Evolutionary conservation across 2,329 filamentous ascomycete species (phyloP).

Genomic region (Beauveria caledonica): DNA sequence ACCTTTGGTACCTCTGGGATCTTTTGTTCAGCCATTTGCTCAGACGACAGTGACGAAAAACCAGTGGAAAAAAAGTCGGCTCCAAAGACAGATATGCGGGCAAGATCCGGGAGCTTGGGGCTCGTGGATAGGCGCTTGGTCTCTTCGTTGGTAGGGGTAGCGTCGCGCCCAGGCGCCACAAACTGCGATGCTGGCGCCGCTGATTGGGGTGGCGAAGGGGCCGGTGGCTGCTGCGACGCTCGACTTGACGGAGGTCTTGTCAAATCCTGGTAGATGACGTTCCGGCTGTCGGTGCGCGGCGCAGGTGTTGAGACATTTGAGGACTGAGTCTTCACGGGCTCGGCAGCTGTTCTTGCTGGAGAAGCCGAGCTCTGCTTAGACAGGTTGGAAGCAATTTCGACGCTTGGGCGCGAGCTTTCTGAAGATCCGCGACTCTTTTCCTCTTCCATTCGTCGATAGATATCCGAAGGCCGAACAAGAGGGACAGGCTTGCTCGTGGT

Average conservation of each 20-base stretch:
- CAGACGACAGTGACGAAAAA: conserved; percentile 12
- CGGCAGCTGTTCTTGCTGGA: conserved; percentile 12
- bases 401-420: conserved; percentile 48
- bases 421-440: conserved; percentile 46
- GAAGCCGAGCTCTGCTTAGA: conserved; percentile 16
- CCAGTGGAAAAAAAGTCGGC: conserved; percentile 43
- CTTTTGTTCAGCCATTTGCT: conserved; percentile 5
- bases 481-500: conserved; percentile 40
- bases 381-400: conserved; percentile 34
- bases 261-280: background rate
- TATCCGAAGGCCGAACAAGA: conserved; percentile 67
- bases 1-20: conserved; percentile 8
- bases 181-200: background rate
- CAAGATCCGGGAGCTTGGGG: conserved; percentile 49
- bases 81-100: conserved; percentile 52
- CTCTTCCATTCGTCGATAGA: conserved; percentile 65
- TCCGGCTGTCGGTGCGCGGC: conserved; percentile 20
- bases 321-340: conserved; percentile 13
- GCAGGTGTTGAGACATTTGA: conserved; percentile 11
- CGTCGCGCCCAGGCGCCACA: background rate
- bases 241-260: background rate
- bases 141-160: conserved; percentile 11
- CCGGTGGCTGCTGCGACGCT: background rate
- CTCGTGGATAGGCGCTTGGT: conserved; percentile 38
- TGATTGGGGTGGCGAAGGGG: background rate